Base-by-base conservation (phyloP, 768 basidiomycete genomes). In the Macrolepiota dolichaula region DNA sequence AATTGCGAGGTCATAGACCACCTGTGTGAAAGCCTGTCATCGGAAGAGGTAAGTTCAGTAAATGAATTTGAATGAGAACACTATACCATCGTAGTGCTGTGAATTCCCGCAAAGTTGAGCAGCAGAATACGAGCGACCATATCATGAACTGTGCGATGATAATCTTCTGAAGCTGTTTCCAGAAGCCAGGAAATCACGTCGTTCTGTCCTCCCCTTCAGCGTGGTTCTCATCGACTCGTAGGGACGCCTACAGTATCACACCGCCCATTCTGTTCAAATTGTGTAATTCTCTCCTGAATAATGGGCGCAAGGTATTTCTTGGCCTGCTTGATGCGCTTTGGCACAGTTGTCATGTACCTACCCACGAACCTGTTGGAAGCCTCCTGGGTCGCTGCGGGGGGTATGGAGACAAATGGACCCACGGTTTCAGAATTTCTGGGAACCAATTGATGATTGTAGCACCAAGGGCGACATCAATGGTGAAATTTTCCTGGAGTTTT, bases 61-160 rank as follows among this genome's bases (percentile, higher is more conserved):
- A 50, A 17, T 9, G 22, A 55, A 22, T 13, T 19, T 54, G 47
- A 57, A 19, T 17, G 2, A n/a, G 7, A 44, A 19, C 19, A 22
- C 42, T 1, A 7, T n/a, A 78, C 79, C 62, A 72, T 71, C 6
- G 78, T 70, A 0, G 75, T 69, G 0, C 79, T 81, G 57, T 81
- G 80, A 27, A 72, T 75, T 7, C 76, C 71, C 0, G 73, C 76
- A 46, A 79, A 74, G 65, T 80, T 81, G 32, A 77, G 57, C 12
- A 70, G 51, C 25, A 80, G 65, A 4, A 79, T 51, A 19, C 71
- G 66, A 2, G 63, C 50, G 2, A 71, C 67, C 1, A 78, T 65
- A 25, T 71, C 69, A 17, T 64, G 57, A 1, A 68, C 44, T 0
- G 60, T 69, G 37, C 61, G 63, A 19, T 73, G 64, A 51, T 70